Conservation (phyloP, 768 basidiomycete species). For the Lactarius sanguifluus region DNA sequence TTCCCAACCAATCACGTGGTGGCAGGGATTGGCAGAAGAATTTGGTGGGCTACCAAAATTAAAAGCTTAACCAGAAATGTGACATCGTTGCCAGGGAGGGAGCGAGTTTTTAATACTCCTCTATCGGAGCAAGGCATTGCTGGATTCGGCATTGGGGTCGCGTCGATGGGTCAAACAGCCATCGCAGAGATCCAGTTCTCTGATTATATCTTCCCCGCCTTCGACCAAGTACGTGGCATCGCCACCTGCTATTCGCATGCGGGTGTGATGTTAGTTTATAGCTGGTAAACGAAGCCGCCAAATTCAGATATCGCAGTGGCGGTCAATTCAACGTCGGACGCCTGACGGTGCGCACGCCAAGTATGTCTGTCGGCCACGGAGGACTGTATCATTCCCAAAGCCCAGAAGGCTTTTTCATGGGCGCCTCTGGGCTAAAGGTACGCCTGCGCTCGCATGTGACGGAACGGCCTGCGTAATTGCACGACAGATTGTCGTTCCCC, state of each 20-base stretch:
- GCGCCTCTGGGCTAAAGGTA: slow-evolving; percentile 86
- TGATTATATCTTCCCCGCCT: slow-evolving; percentile 92
- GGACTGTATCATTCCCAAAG: slow-evolving; percentile 94
- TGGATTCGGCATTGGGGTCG: slow-evolving; percentile 90
- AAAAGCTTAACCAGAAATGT: neutral
- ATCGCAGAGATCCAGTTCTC: slow-evolving; percentile 93
- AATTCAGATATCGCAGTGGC: slow-evolving; percentile 87
- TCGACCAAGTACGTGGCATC: slow-evolving; percentile 71
- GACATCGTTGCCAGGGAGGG: slow-evolving; percentile 54
- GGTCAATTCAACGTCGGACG: slow-evolving; percentile 81
- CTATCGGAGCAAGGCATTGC: slow-evolving; percentile 92
- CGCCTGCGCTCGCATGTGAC: neutral
- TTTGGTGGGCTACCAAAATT: slow-evolving; percentile 57
- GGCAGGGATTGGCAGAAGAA: slow-evolving; percentile 85
- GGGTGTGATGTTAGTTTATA: slow-evolving; percentile 34
- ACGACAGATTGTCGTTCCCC: slow-evolving; percentile 75
- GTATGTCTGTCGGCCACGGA: slow-evolving; percentile 91
- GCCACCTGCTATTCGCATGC: slow-evolving; percentile 1
- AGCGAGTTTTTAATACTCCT: slow-evolving; percentile 95
- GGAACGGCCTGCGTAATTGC: neutral
- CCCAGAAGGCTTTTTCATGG: slow-evolving; percentile 93
- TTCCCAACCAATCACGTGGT: neutral
- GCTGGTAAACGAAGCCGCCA: slow-evolving; percentile 95
- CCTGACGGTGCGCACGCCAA: slow-evolving; percentile 79
- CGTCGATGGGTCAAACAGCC: slow-evolving; percentile 90